These are phyloP conservation scores for Colletotrichum trifolii DNA, from an alignment of 2,329 filamentous ascomycete genomes.

Conservation along the genomic window DNA sequence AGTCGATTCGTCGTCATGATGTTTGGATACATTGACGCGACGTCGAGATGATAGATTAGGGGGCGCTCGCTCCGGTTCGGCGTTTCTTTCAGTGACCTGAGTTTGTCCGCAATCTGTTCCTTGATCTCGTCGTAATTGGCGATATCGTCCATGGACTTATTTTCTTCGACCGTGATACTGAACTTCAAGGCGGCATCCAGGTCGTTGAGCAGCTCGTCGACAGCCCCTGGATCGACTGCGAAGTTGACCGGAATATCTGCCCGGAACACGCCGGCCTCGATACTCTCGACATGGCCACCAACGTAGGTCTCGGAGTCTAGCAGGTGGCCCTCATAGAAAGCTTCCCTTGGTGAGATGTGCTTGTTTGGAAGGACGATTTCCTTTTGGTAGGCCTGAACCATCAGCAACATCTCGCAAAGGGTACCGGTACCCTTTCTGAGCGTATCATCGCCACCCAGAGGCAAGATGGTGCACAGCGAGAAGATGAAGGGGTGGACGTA, in stretches of 20 bases:
- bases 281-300: slow-evolving; percentile 98
- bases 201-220: slow-evolving; percentile 89
- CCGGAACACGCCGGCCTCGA: slow-evolving; percentile 96
- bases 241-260: slow-evolving; percentile 97
- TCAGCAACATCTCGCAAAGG: slow-evolving; percentile 98
- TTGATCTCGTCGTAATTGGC: slow-evolving; percentile 88
- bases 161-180: slow-evolving; percentile 85
- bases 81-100: slow-evolving; percentile 80
- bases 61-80: slow-evolving; percentile 88
- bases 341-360: slow-evolving; percentile 87
- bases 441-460: slow-evolving; percentile 91
- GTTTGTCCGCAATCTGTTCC: slow-evolving; percentile 78
- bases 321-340: slow-evolving; percentile 96
- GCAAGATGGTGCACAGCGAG: slow-evolving; percentile 96
- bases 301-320: slow-evolving; percentile 98
- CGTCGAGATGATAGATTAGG: slow-evolving; percentile 97
- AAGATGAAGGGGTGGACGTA: slow-evolving; percentile 99
- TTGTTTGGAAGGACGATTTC: slow-evolving; percentile 96
- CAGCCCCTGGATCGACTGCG: slow-evolving; percentile 84
- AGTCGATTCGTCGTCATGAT: slow-evolving; percentile 99
- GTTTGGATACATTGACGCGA: slow-evolving; percentile 99
- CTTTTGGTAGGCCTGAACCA: slow-evolving; percentile 96
- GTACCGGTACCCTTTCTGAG: slow-evolving; percentile 96
- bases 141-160: slow-evolving; percentile 82
- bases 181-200: slow-evolving; percentile 91